phyloP scores from a whole-genome alignment of 2,329 filamentous ascomycete species.

The Rutstroemia sp. region DNA sequence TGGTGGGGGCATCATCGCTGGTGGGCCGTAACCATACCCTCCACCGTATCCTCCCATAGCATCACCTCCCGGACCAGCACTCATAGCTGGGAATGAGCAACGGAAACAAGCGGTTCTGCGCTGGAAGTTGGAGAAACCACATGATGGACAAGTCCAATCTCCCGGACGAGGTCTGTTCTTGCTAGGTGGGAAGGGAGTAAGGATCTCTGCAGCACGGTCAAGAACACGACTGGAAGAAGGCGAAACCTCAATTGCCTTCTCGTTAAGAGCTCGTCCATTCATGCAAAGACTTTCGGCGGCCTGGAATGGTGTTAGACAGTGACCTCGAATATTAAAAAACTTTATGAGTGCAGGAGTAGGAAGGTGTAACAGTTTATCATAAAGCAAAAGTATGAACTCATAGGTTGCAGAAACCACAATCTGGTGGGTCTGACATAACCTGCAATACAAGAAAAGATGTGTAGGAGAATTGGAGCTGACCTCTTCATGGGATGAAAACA shows the following conservation, averaged over 20 bases:
- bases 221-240: conserved; percentile 95
- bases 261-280: conserved; percentile 96
- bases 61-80: conserved; percentile 62
- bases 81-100: conserved; percentile 96
- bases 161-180: conserved; percentile 96
- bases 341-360: conserved; percentile 19
- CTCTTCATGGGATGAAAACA: conserved; percentile 99
- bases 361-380: conserved; percentile 23
- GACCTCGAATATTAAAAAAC: conserved; percentile 27
- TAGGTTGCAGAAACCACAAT: conserved; percentile 21
- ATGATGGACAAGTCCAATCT: conserved; percentile 98
- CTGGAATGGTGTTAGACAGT: conserved; percentile 42
- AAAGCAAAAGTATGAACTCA: conserved; percentile 27
- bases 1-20: conserved; percentile 71
- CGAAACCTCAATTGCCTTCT: conserved; percentile 98
- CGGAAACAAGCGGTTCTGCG: conserved; percentile 97
- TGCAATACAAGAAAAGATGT: conserved; percentile 24
- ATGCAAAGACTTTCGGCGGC: conserved; percentile 97
- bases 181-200: conserved; percentile 95
- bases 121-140: conserved; percentile 99
- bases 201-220: conserved; percentile 89
- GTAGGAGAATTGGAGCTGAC: conserved; percentile 40
- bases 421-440: conserved; percentile 21
- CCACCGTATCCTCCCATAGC: conserved; percentile 58
- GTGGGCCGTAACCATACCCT: conserved; percentile 63